Evolutionary conservation across 768 basidiomycete species (phyloP).

Genomic region (Agaricus subrufescens): DNA sequence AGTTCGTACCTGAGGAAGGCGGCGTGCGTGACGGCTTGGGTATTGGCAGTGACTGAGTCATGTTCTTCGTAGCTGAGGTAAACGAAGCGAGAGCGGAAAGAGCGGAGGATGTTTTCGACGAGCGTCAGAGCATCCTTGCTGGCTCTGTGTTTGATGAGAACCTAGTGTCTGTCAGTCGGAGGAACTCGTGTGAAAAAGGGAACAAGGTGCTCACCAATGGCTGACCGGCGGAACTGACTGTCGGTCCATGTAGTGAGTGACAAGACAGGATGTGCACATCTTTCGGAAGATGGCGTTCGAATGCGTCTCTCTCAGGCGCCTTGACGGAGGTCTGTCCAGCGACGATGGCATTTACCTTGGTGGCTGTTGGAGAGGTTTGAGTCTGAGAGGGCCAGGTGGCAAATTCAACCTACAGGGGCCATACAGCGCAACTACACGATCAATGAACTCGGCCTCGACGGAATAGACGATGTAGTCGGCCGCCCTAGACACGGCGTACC

Average conservation of each 20-base stretch:
- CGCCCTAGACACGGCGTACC: conserved; percentile 82
- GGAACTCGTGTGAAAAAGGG: not conserved
- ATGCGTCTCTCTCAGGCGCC: conserved; percentile 86
- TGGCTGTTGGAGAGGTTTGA: conserved; percentile 46
- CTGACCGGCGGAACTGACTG: conserved; percentile 83
- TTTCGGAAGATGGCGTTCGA: conserved; percentile 79
- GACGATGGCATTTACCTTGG: conserved; percentile 88
- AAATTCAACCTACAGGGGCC: conserved; percentile 73
- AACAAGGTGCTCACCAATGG: conserved; percentile 59
- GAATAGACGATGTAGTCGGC: conserved; percentile 95
- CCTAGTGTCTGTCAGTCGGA: conserved; percentile 36
- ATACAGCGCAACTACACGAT: conserved; percentile 76
- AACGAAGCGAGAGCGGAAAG: conserved; percentile 82
- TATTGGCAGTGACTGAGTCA: conserved; percentile 94
- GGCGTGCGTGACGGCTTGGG: conserved; percentile 96
- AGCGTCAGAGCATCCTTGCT: conserved; percentile 64
- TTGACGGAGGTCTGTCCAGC: conserved; percentile 97
- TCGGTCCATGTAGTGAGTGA: conserved; percentile 93
- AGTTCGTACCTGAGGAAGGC: conserved; percentile 82
- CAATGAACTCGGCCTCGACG: conserved; percentile 88
- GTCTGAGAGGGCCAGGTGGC: not conserved
- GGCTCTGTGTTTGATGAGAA: conserved; percentile 85
- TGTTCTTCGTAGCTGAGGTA: conserved; percentile 96
- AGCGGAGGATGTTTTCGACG: conserved; percentile 79
- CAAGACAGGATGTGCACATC: conserved; percentile 90